These are phyloP conservation scores for Solanum microdontum DNA, from an alignment of 257 asterid species.

Conservation along the genomic window DNA sequence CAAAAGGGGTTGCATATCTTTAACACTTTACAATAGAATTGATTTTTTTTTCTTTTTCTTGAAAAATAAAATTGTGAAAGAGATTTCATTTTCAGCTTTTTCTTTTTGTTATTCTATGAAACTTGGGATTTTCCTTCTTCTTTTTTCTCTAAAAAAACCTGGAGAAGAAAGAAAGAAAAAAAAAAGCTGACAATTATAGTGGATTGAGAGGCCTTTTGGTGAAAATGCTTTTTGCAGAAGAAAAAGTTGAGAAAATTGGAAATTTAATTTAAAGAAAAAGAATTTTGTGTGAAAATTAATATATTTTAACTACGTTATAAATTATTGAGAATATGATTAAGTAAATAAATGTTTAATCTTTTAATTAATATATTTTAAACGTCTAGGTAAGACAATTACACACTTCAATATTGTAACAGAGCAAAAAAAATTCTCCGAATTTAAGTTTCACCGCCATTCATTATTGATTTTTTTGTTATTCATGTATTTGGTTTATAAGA, in stretches of 20 bases:
- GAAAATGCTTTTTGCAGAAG: neutral
- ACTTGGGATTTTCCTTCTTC: neutral
- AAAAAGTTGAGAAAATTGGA: neutral
- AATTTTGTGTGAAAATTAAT: neutral
- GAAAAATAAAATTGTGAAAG: neutral
- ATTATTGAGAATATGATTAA: neutral
- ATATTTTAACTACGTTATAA: too few species aligned
- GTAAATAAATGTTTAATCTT: neutral
- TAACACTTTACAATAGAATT: neutral
- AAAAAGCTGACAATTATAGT: neutral
- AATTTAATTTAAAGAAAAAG: neutral
- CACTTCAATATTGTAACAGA: neutral
- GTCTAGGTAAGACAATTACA: neutral
- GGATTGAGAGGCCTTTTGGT: neutral
- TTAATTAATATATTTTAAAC: too few species aligned
- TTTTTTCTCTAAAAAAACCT: neutral
- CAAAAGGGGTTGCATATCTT: slow-evolving; percentile 3
- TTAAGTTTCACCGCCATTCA: neutral
- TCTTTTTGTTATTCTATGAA: slow-evolving; percentile 5
- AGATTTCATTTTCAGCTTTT: slow-evolving; percentile 8
- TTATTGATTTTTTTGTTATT: too few species aligned
- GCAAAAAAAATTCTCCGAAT: neutral
- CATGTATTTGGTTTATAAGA: neutral
- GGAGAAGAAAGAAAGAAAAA: neutral
- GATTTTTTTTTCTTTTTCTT: neutral